Base-by-base conservation (phyloP, 495 filamentous ascomycete genomes). In the Podospora fimiseda region DNA sequence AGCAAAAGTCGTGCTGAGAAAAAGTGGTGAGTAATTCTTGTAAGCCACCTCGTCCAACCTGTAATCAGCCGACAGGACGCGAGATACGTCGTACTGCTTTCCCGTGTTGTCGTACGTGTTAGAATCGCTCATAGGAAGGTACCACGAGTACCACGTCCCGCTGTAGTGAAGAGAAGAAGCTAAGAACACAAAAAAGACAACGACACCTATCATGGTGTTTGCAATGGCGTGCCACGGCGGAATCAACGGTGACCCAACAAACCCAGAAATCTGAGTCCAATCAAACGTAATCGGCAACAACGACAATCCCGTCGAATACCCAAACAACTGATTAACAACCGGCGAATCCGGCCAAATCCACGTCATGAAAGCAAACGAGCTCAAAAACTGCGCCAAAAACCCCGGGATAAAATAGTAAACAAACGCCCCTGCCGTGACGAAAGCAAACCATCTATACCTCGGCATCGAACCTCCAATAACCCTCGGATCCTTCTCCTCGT, bases 241-340 rank as follows among this genome's bases (percentile, higher is more conserved):
- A 47, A 83, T 75, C 43, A 85, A 58, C 14, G 81, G 81, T n/a
- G 74, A 77, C 8, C 73, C 72, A 27, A 80, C 66, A 58, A 75
- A 83, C 20, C 79, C 79, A 2, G 79, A 70, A 43, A 84, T 76
- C 23, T 79, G 78, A 38, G 80, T 83, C 83, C 83, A 86, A 65
- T 85, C 80, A 52, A 85, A 82, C 5, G 80, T 85, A 40, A 85
- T 75, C 9, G 81, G 81, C 6, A 83, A 53, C 24, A 85, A 47
- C 0, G 78, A 81, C 18, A 89, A 58, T 0, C 85, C 85, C 2
- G 82, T 84, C 9, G 62, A 64, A 46, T 80, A 80, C 0, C 85
- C 84, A 60, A 88, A 88, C 9, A 89, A 52, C 60, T 88, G 84
- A 52, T 87, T 87, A 36, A 87, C 70, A 7, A 87, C 75, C 0